Conservation (phyloP, 345 rosid species). For the Camelina laxa region DNA sequence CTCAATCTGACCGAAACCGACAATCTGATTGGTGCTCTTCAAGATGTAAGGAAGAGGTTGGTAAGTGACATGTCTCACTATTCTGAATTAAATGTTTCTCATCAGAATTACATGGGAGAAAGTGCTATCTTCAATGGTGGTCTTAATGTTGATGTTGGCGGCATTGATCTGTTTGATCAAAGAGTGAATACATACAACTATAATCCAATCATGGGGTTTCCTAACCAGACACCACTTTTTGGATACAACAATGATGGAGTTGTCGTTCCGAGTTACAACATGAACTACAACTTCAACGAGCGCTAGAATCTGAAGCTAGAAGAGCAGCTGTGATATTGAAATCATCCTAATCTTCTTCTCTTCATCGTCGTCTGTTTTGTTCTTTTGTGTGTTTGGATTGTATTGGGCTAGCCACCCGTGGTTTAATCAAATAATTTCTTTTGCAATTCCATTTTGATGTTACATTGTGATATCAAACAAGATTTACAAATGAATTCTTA, state of each 20-base stretch:
- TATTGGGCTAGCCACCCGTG: no score
- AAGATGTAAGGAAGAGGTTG: conserved; percentile 46
- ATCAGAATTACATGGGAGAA: not conserved
- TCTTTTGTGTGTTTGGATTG: no score
- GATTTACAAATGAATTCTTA: no score
- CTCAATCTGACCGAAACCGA: conserved; percentile 44
- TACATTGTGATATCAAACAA: no score
- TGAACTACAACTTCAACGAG: conserved; percentile 21
- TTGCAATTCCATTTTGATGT: no score
- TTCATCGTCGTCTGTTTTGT: not conserved
- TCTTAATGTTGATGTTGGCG: not conserved
- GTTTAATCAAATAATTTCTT: not conserved
- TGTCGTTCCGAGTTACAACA: not conserved
- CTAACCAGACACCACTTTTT: conserved; percentile 1
- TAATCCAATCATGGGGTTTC: not conserved
- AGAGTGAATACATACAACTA: not conserved
- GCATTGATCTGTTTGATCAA: conserved; percentile 7
- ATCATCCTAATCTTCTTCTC: not conserved
- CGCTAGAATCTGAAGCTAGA: conserved; percentile 22
- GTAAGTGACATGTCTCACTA: conserved; percentile 30
- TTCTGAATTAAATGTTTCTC: not conserved
- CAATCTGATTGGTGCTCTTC: conserved; percentile 40
- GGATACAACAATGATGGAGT: not conserved
- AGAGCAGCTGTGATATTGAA: not conserved
- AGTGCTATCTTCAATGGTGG: not conserved